Conservation (phyloP, 768 basidiomycete genomes). For the Podaxis sp. region DNA sequence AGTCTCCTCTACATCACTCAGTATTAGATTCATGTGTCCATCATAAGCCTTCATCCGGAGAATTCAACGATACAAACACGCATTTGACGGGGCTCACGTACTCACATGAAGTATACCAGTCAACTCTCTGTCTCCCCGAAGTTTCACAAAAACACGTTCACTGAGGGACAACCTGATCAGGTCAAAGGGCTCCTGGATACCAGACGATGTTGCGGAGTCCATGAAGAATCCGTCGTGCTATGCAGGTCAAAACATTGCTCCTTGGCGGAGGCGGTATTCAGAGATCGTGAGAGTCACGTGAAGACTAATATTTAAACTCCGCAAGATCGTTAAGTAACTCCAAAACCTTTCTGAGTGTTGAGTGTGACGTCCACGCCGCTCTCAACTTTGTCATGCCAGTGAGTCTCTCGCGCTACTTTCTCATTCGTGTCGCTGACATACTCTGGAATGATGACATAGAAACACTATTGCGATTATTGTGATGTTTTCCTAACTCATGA, state of each 20-base stretch:
- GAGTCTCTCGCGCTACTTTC: conserved; percentile 25
- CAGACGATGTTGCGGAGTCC: conserved; percentile 63
- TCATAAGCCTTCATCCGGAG: conserved; percentile 80
- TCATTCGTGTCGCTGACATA: conserved; percentile 1
- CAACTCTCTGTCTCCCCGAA: conserved; percentile 91
- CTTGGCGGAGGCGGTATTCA: background rate
- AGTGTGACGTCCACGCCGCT: conserved; percentile 10
- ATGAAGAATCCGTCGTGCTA: conserved; percentile 34
- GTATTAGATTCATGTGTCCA: conserved; percentile 99
- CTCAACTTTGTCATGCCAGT: conserved; percentile 60
- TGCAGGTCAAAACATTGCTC: background rate
- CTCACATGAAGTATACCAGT: conserved; percentile 91
- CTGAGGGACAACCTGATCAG: conserved; percentile 94
- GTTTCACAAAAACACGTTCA: conserved; percentile 97
- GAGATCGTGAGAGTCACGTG: conserved; percentile 20
- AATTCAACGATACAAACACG: conserved; percentile 15
- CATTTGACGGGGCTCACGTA: conserved; percentile 14
- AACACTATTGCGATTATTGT: conserved; percentile 94
- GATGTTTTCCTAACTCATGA: conserved; percentile 95
- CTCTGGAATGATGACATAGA: conserved; percentile 41
- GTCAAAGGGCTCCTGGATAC: conserved; percentile 96
- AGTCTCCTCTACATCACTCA: conserved; percentile 97
- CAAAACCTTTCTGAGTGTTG: background rate
- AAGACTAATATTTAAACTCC: conserved; percentile 26
- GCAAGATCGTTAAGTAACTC: conserved; percentile 10